Percentiles rank a stretch among this genome's conserved stretches.
phyloP scores from a whole-genome alignment of 768 basidiomycete species.

The Cantharellus cinnabarinus region DNA sequence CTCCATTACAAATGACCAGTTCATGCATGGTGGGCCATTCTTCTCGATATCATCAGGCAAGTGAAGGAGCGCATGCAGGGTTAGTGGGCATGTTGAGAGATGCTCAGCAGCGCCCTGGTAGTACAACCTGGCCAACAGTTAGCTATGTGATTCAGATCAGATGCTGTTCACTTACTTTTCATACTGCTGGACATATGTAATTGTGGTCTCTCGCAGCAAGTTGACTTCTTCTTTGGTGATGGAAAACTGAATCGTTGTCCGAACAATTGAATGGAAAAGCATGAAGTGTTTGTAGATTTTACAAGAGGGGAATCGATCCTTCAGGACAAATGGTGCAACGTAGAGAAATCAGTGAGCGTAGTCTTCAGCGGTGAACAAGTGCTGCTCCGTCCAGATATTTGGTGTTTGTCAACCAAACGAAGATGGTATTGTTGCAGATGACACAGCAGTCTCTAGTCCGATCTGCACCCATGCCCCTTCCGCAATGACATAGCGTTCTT shows the following conservation, averaged over 20 bases:
- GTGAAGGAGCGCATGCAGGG: too few relatives aligned
- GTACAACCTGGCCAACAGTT: slow-evolving; percentile 18
- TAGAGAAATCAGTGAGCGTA: slow-evolving; percentile 1
- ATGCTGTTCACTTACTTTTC: slow-evolving; percentile 16
- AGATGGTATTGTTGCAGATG: slow-evolving; percentile 2
- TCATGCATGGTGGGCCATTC: too few relatives aligned
- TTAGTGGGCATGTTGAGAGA: too few relatives aligned
- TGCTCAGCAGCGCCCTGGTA: slow-evolving; percentile 20
- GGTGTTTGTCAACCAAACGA: slow-evolving; percentile 2
- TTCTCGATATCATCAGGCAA: too few relatives aligned
- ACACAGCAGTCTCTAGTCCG: background rate
- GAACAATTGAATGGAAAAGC: background rate
- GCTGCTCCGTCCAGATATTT: background rate
- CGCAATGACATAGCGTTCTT: background rate
- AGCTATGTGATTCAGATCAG: slow-evolving; percentile 14
- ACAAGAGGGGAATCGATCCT: background rate
- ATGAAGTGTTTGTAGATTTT: background rate
- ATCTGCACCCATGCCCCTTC: background rate
- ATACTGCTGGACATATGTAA: slow-evolving; percentile 12
- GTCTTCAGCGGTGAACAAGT: too few relatives aligned
- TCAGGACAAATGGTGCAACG: slow-evolving; percentile 3
- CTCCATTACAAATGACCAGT: too few relatives aligned
- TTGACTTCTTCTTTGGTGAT: background rate
- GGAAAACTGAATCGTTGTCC: background rate
- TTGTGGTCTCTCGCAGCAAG: background rate